phyloP scores from a whole-genome alignment of 345 rosid genomes.

The Populus alba region DNA sequence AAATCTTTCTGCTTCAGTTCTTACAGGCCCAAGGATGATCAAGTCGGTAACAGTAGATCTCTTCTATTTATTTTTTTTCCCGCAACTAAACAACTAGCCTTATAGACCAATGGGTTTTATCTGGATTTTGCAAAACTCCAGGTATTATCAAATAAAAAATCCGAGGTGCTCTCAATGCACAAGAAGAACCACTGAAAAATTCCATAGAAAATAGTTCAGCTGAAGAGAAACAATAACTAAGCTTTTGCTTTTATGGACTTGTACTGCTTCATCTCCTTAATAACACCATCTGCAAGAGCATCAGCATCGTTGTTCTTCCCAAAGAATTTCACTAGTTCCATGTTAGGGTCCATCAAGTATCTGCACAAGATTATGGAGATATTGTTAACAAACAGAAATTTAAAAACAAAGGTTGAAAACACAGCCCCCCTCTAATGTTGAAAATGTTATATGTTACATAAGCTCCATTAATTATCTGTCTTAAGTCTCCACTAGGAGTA shows the following conservation, averaged over 20 bases:
- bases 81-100: too few relatives aligned
- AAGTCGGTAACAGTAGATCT: too few relatives aligned
- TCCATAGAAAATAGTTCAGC: not conserved
- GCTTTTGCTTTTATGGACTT: slow-evolving; percentile 27
- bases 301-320: slow-evolving; percentile 88
- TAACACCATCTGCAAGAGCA: slow-evolving; percentile 65
- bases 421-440: too few relatives aligned
- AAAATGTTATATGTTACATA: not conserved
- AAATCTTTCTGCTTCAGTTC: too few relatives aligned
- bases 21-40: too few relatives aligned
- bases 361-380: slow-evolving; percentile 35
- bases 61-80: too few relatives aligned
- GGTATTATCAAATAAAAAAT: not conserved
- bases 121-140: too few relatives aligned
- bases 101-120: too few relatives aligned
- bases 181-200: too few relatives aligned
- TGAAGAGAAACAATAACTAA: not conserved
- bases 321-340: slow-evolving; percentile 83
- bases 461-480: not conserved
- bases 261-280: slow-evolving; percentile 64
- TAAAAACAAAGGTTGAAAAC: not conserved
- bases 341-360: slow-evolving; percentile 87
- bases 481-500: not conserved
- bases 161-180: not conserved
- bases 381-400: not conserved